These are phyloP conservation scores for Anisodus tanguticus DNA, from an alignment of 257 asterid genomes.

Conservation along the genomic window DNA sequence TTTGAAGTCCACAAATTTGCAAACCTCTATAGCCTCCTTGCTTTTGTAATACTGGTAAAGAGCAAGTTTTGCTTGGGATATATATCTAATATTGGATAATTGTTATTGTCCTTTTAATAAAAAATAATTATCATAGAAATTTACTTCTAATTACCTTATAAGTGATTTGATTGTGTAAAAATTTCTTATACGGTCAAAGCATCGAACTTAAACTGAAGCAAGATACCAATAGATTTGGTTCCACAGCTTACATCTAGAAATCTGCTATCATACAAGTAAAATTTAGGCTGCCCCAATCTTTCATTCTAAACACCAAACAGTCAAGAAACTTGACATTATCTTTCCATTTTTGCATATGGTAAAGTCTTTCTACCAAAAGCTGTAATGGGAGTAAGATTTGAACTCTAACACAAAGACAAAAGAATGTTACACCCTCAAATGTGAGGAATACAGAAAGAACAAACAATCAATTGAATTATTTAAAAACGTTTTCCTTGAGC, in stretches of 20 bases:
- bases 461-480: conserved; percentile 7
- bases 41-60: too few species aligned
- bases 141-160: not conserved
- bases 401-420: not conserved
- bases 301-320: conserved; percentile 1
- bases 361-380: not conserved
- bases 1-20: too few species aligned
- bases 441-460: conserved; percentile 7
- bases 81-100: too few species aligned
- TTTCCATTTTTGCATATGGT: not conserved
- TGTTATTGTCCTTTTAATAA: not conserved
- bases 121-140: not conserved
- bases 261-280: not conserved
- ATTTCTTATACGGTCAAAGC: not conserved
- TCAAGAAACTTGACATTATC: not conserved
- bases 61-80: too few species aligned
- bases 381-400: not conserved
- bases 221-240: not conserved
- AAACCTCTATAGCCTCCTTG: too few species aligned
- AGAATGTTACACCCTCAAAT: conserved; percentile 25
- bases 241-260: not conserved
- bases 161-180: not conserved
- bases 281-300: not conserved
- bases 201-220: not conserved
- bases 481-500: too few species aligned